phyloP scores from a whole-genome alignment of 1,284 basidiomycete genomes.

The Leccinum glutinopallens region DNA sequence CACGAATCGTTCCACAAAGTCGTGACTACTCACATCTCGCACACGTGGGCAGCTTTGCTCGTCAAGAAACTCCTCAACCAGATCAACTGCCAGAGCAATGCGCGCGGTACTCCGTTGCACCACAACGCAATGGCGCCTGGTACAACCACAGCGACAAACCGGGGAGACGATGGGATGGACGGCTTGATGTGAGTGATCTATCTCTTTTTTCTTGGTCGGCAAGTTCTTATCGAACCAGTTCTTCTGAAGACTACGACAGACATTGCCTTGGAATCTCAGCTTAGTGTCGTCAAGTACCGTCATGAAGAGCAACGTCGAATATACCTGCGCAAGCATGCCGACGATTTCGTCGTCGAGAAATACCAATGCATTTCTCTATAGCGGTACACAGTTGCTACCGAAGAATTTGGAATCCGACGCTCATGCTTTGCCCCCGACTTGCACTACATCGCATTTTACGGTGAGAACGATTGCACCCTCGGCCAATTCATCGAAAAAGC shows the following conservation, averaged over 20 bases:
- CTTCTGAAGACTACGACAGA: slow-evolving; percentile 53
- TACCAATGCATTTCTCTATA: slow-evolving; percentile 87
- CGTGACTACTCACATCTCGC: slow-evolving; percentile 92
- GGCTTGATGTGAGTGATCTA: too few species aligned
- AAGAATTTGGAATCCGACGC: slow-evolving; percentile 62
- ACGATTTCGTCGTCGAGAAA: slow-evolving; percentile 89
- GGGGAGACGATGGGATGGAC: too few species aligned
- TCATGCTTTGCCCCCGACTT: slow-evolving; percentile 74
- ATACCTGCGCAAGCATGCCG: slow-evolving; percentile 79
- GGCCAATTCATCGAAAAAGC: slow-evolving; percentile 90
- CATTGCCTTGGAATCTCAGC: slow-evolving; percentile 71
- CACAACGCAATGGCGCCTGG: too few species aligned
- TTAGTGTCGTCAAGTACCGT: slow-evolving; percentile 72
- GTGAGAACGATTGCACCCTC: slow-evolving; percentile 89
- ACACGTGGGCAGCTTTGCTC: slow-evolving; percentile 93
- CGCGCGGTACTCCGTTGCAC: slow-evolving; percentile 74
- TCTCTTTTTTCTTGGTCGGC: too few species aligned
- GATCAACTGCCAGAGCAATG: slow-evolving; percentile 80
- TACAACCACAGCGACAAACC: too few species aligned
- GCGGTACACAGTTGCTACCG: slow-evolving; percentile 73
- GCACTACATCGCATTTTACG: slow-evolving; percentile 86
- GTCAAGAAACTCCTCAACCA: slow-evolving; percentile 88
- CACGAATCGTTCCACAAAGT: slow-evolving; percentile 81
- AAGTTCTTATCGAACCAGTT: slow-evolving; percentile 35
- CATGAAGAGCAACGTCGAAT: slow-evolving; percentile 84